A percentile compares a stretch with the other conserved stretches of the same genome.
Evolutionary conservation across 2,329 filamentous ascomycete species (phyloP).

Genomic region (Orbilia javanica): DNA sequence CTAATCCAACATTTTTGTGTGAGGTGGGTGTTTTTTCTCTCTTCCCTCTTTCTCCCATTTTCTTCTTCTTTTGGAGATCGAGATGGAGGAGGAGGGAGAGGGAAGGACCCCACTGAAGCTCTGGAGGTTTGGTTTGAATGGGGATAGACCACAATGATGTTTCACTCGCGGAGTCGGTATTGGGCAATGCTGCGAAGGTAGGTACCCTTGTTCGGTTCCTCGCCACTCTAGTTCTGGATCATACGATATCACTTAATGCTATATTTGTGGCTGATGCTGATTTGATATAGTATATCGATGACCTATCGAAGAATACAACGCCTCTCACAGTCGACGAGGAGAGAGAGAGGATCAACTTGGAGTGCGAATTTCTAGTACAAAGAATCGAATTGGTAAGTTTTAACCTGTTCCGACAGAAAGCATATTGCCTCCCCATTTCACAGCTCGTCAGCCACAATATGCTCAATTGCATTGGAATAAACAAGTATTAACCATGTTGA

Average conservation of each 20-base stretch:
- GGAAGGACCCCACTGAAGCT: background rate
- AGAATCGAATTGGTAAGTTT: slow-evolving; percentile 46
- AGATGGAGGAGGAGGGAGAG: background rate
- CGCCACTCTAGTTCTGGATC: background rate
- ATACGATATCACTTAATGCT: background rate
- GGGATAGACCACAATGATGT: slow-evolving; percentile 45
- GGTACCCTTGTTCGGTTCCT: background rate
- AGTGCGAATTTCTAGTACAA: slow-evolving; percentile 50
- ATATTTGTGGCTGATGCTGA: slow-evolving; percentile 2
- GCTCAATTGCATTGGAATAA: slow-evolving; percentile 34
- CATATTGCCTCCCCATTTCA: background rate
- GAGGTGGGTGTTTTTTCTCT: slow-evolving; percentile 28
- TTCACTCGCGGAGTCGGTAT: slow-evolving; percentile 44
- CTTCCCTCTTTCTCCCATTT: background rate
- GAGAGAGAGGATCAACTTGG: slow-evolving; percentile 46
- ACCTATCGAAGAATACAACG: slow-evolving; percentile 41
- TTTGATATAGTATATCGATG: slow-evolving; percentile 49
- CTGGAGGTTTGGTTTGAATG: slow-evolving; percentile 4
- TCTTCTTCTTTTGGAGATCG: background rate
- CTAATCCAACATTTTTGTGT: slow-evolving; percentile 58
- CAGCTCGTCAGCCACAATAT: background rate
- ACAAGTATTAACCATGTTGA: slow-evolving; percentile 24
- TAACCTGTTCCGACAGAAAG: background rate
- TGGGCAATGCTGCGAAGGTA: slow-evolving; percentile 56
- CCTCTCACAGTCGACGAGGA: slow-evolving; percentile 29